Conservation (phyloP, 2,329 filamentous ascomycete genomes). For the Colletotrichum sp. region DNA sequence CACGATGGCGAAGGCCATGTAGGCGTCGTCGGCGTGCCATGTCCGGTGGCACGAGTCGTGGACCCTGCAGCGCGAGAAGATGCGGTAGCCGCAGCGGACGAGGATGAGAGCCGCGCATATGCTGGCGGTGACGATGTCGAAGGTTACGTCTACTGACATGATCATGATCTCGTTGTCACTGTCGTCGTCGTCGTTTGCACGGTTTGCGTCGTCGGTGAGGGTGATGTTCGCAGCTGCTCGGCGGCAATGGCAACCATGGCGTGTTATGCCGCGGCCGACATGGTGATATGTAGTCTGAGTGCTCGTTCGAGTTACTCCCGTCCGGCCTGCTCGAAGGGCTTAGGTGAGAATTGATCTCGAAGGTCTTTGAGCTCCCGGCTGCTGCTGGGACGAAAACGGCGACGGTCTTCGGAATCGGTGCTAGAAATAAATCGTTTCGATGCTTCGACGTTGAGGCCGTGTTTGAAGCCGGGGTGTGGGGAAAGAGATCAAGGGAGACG, state of each 20-base stretch:
- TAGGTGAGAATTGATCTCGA: neutral
- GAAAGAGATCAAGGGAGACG: neutral
- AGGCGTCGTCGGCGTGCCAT: constrained; percentile 36
- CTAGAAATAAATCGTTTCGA: neutral
- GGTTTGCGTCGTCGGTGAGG: neutral
- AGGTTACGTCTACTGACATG: constrained; percentile 28
- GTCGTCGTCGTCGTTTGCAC: neutral
- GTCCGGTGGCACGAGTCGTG: constrained; percentile 32
- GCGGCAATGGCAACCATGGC: constrained; percentile 10
- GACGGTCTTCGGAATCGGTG: neutral
- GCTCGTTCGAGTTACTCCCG: neutral
- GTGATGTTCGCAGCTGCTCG: neutral
- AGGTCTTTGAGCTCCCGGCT: neutral
- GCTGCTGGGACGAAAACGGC: neutral
- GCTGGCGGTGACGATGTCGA: constrained; percentile 31
- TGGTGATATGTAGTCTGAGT: neutral
- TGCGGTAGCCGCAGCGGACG: constrained; percentile 31
- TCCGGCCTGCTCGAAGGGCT: neutral
- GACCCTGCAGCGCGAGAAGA: constrained; percentile 29
- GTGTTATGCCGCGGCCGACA: constrained; percentile 1
- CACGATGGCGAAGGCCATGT: constrained; percentile 34
- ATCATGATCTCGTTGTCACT: constrained; percentile 13
- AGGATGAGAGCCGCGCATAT: constrained; percentile 32
- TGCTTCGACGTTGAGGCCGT: neutral
- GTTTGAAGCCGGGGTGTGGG: neutral